Evolutionary conservation across 129 eudicot genomes (phyloP).

Genomic region (Pseudognaphalium luteoalbum): DNA sequence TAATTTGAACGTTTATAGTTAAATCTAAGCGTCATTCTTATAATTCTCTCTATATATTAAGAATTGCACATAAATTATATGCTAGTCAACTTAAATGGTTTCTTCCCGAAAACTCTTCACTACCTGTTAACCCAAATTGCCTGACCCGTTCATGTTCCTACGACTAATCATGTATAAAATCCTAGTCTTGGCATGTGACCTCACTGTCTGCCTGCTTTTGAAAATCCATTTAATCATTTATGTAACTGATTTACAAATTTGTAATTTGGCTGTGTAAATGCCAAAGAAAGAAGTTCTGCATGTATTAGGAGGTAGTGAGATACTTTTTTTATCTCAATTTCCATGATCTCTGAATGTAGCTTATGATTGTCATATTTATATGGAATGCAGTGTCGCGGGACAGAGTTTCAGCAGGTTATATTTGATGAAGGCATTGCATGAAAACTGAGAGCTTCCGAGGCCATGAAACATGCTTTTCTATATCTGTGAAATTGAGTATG

Average conservation of each 20-base stretch:
- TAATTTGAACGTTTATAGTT: background rate
- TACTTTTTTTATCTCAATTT: background rate
- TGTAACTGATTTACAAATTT: background rate
- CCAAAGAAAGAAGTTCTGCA: background rate
- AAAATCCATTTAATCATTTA: background rate
- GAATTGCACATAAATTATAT: background rate
- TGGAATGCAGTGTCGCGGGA: constrained; percentile 87
- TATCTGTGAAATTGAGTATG: constrained; percentile 23
- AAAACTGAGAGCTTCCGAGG: constrained; percentile 40
- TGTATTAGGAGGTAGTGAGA: background rate
- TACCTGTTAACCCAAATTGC: background rate
- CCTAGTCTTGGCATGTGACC: background rate
- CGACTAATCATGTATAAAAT: background rate
- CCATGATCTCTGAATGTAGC: background rate
- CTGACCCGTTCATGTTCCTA: background rate
- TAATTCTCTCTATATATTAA: background rate
- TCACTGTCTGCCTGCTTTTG: background rate
- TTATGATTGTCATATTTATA: background rate
- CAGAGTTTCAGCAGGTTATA: constrained; percentile 85
- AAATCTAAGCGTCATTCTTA: background rate
- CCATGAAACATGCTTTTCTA: constrained; percentile 15
- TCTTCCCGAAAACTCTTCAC: background rate
- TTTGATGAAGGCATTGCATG: constrained; percentile 93
- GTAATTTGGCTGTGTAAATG: background rate
- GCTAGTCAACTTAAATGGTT: background rate